phyloP scores from a whole-genome alignment of 164 flowering plant species.

The Chimonanthus salicifolius region DNA sequence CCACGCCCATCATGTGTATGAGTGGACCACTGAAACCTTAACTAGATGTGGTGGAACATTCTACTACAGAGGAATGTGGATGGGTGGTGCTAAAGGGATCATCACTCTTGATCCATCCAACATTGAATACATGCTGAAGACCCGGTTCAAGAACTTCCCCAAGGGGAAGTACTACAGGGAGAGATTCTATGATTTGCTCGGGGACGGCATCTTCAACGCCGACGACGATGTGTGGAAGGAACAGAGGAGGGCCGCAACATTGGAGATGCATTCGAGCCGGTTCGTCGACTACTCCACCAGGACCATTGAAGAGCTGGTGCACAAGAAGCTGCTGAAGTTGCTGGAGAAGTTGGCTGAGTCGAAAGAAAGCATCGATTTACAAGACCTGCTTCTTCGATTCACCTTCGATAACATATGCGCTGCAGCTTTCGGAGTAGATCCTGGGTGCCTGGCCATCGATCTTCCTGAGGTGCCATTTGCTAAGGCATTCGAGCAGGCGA shows the following conservation, averaged over 20 bases:
- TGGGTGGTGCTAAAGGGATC: conserved; percentile 37
- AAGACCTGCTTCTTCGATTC: conserved; percentile 54
- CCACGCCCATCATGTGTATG: conserved; percentile 25
- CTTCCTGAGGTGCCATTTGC: conserved; percentile 54
- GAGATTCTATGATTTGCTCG: conserved; percentile 57
- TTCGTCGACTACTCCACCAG: conserved; percentile 39
- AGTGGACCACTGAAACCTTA: conserved; percentile 37
- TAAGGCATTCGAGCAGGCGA: conserved; percentile 67
- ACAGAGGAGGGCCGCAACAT: conserved; percentile 44
- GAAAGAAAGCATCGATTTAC: conserved; percentile 39
- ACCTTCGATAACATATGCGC: conserved; percentile 68
- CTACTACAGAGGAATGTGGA: conserved; percentile 42
- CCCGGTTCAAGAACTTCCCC: conserved; percentile 68
- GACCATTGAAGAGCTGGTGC: conserved; percentile 39
- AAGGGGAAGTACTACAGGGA: conserved; percentile 61
- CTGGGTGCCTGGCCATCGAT: conserved; percentile 40
- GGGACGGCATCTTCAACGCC: conserved; percentile 71
- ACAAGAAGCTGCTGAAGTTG: conserved; percentile 37
- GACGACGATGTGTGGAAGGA: conserved; percentile 60
- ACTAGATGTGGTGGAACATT: conserved; percentile 41
- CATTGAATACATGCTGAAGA: conserved; percentile 69
- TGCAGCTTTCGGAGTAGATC: conserved; percentile 57
- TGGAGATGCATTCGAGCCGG: conserved; percentile 50
- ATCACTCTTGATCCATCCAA: conserved; percentile 51
- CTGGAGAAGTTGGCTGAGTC: conserved; percentile 23